Conservation (phyloP, 2,329 filamentous ascomycete species). For the Epichloe glyceriae region DNA sequence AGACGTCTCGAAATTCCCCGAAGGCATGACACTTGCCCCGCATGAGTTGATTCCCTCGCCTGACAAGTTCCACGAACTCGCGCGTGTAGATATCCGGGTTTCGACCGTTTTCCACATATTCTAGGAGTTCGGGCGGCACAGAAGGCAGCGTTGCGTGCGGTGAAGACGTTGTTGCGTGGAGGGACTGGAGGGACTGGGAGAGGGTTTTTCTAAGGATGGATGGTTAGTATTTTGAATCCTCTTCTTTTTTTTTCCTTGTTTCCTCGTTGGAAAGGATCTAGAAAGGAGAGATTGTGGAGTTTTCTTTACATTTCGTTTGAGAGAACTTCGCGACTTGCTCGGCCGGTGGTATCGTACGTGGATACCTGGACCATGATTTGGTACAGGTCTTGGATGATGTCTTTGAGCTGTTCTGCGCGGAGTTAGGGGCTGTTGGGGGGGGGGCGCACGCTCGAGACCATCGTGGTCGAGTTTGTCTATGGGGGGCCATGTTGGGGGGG, state of each 20-base stretch:
- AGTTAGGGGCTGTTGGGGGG: background rate
- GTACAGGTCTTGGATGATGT: constrained; percentile 51
- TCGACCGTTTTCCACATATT: constrained; percentile 58
- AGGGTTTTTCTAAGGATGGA: constrained; percentile 24
- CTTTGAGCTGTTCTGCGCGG: constrained; percentile 41
- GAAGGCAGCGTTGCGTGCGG: constrained; percentile 29
- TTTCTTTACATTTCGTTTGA: constrained; percentile 34
- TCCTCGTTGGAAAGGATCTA: background rate
- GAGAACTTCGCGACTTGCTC: constrained; percentile 42
- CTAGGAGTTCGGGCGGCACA: constrained; percentile 49
- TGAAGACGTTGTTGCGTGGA: constrained; percentile 27
- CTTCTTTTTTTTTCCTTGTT: background rate
- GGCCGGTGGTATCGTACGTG: constrained; percentile 42
- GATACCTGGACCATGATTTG: constrained; percentile 50
- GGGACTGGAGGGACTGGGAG: constrained; percentile 24
- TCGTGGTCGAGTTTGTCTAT: constrained; percentile 26
- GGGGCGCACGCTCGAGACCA: constrained; percentile 24
- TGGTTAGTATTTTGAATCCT: background rate
- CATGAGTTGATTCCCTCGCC: constrained; percentile 53
- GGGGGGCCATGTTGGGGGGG: constrained; percentile 21
- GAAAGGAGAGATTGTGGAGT: background rate
- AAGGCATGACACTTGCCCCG: constrained; percentile 53
- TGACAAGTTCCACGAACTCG: constrained; percentile 58
- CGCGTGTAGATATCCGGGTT: constrained; percentile 65
- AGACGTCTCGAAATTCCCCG: constrained; percentile 44